Conservation (phyloP, 208 protist genomes). For the Spongospora subterranea region DNA sequence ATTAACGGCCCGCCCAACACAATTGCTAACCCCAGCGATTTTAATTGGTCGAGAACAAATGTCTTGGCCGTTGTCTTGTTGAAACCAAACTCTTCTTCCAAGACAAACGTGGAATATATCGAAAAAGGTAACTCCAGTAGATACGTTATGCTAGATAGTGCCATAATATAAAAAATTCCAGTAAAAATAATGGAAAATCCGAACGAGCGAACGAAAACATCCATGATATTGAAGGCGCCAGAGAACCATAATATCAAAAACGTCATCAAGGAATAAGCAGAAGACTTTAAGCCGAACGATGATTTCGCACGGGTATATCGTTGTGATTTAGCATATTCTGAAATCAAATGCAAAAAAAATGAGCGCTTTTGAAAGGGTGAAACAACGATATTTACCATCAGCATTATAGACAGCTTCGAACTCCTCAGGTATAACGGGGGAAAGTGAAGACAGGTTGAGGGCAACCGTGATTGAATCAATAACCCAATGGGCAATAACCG, state of each 20-base stretch:
- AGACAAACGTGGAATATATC: conserved; percentile 10
- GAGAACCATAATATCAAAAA: conserved; percentile 47
- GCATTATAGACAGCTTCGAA: not conserved
- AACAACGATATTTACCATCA: not conserved
- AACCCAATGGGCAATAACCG: not conserved
- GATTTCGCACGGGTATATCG: not conserved
- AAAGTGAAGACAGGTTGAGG: not conserved
- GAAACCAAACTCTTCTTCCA: conserved; percentile 11
- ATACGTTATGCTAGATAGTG: not conserved
- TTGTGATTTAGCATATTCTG: conserved; percentile 36
- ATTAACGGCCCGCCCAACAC: not conserved
- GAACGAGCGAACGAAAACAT: not conserved
- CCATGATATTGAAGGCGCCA: conserved; percentile 1
- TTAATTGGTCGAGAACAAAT: conserved; percentile 19
- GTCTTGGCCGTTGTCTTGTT: conserved; percentile 24
- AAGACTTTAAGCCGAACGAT: not conserved
- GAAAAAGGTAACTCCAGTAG: not conserved
- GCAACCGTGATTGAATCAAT: not conserved
- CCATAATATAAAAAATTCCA: not conserved
- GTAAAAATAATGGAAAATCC: not conserved
- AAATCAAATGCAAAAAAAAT: not conserved
- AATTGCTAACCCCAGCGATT: not conserved
- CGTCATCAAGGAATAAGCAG: not conserved
- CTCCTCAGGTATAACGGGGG: not conserved
- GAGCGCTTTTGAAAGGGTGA: not conserved